phyloP scores from a whole-genome alignment of 208 protist species.

The Trypanosoma boissoni region DNA sequence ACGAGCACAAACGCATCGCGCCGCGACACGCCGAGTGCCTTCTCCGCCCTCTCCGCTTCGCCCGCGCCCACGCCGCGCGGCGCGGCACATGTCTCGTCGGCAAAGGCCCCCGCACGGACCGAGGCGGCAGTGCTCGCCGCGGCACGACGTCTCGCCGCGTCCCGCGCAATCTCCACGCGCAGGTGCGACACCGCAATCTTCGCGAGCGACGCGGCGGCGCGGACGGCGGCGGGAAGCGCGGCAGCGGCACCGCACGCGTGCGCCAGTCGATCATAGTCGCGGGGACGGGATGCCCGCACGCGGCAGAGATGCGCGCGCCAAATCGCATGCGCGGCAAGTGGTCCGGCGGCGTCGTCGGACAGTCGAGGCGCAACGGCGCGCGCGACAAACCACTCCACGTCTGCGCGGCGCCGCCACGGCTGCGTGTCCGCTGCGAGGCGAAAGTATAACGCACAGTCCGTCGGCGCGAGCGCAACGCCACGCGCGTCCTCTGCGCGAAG shows the following conservation, averaged over 20 bases:
- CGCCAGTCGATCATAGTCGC: conserved; percentile 44
- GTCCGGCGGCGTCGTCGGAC: conserved; percentile 15
- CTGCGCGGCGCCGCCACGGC: conserved; percentile 36
- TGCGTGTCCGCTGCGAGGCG: neutral
- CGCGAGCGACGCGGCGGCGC: conserved; percentile 1
- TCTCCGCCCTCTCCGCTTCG: no score
- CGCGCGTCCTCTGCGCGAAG: conserved; percentile 24
- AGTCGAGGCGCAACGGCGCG: conserved; percentile 34
- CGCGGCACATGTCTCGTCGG: no score
- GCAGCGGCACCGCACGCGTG: neutral
- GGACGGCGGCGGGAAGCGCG: conserved; percentile 15
- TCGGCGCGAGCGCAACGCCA: conserved; percentile 35
- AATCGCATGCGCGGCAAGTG: conserved; percentile 29
- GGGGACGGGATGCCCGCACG: conserved; percentile 41
- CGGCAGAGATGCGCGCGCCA: conserved; percentile 56
- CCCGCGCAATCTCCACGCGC: conserved; percentile 22
- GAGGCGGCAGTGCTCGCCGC: conserved; percentile 39
- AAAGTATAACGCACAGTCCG: no score
- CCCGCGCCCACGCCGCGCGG: no score
- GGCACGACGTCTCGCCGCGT: conserved; percentile 13
- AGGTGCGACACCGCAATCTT: conserved; percentile 23
- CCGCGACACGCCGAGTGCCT: no score
- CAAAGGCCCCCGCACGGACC: conserved; percentile 38
- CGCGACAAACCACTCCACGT: conserved; percentile 37
- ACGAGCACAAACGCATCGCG: conserved; percentile 21